Evolutionary conservation across 805 yeast species (phyloP), one percentile per base, ranked within the genome.

Genomic region (Ogataea polymorpha): DNA sequence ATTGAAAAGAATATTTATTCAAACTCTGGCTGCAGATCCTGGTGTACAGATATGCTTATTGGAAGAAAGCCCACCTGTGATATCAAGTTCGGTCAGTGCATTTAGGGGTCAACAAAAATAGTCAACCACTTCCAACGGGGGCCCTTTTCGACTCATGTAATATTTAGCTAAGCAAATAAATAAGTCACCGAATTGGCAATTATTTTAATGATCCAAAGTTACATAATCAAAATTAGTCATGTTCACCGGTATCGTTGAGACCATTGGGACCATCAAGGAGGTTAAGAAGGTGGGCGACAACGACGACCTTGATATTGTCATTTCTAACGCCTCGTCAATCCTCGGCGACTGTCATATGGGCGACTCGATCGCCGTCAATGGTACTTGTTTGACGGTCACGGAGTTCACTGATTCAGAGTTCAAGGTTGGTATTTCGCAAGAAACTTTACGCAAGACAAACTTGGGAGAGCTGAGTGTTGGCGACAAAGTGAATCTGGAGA

Each of bases 191-290:
- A 20, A 6, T 20, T 20, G 9, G 1, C 21, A 6, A 20, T 5
- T 20, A 20, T 24, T 24, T n/a, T 2, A n/a, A n/a, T 24, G 13
- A 24, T 11, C 3, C 4, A 6, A 24, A 24, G 12, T 24, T 24
- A 24, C 27, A 24, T 24, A 24, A 24, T 24, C 27, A 12, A 12
- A 24, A 2, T 24, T 24, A 24, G 27, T 24, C 27, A 90, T 91
- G 99, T 91, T 91, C 55, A 91, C 99, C 0, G 99, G 99, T 23
- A 79, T 91, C 32, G 95, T 91, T 3, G 99, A 91, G 59, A 70
- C 71, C 26, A 79, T 89, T 21, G 98, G 96, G 8, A 62, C 60
- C 1, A 80, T 86, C 5, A 45, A 57, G 10, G 79, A 74, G 46
- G 73, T 73, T 47, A 59, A 61, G 23, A 55, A 58, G 26, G 54